These are phyloP conservation scores for Diddensiella santjacobensis DNA, from an alignment of 805 yeast genomes.

Conservation along the genomic window DNA sequence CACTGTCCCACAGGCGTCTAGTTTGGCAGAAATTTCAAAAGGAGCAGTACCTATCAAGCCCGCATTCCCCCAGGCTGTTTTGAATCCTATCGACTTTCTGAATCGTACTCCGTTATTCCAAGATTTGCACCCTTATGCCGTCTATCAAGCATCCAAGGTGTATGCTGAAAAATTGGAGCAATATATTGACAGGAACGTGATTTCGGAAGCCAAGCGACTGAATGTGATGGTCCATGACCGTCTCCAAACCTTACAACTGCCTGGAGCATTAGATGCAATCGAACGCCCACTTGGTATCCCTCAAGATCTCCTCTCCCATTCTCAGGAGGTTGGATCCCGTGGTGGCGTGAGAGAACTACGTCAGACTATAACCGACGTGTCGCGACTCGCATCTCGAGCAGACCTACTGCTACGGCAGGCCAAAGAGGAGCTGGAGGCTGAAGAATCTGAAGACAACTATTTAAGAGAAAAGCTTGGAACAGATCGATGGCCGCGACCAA, in stretches of 20 bases:
- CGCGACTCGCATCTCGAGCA: constrained; percentile 40
- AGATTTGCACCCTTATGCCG: constrained; percentile 61
- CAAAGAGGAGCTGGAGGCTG: constrained; percentile 45
- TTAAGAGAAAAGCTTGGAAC: constrained; percentile 52
- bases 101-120: constrained; percentile 43
- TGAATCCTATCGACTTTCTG: constrained; percentile 31
- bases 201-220: constrained; percentile 31
- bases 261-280: constrained; percentile 59
- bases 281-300: constrained; percentile 58
- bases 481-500: constrained; percentile 49
- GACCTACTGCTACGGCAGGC: constrained; percentile 44
- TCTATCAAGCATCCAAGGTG: constrained; percentile 63
- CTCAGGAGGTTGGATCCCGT: constrained; percentile 46
- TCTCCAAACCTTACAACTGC: constrained; percentile 49
- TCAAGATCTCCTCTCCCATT: constrained; percentile 50
- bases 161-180: constrained; percentile 61
- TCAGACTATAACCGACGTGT: constrained; percentile 44
- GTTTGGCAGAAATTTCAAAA: constrained; percentile 38
- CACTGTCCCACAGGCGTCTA: constrained; percentile 48
- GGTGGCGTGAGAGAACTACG: constrained; percentile 51
- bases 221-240: constrained; percentile 23
- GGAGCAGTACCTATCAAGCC: constrained; percentile 58
- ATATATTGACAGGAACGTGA: constrained; percentile 45
- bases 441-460: constrained; percentile 52
- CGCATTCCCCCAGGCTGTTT: constrained; percentile 37